These are phyloP conservation scores for Chlamydomonas schloesseri DNA, from an alignment of 139 green algal genomes.

Conservation along the genomic window DNA sequence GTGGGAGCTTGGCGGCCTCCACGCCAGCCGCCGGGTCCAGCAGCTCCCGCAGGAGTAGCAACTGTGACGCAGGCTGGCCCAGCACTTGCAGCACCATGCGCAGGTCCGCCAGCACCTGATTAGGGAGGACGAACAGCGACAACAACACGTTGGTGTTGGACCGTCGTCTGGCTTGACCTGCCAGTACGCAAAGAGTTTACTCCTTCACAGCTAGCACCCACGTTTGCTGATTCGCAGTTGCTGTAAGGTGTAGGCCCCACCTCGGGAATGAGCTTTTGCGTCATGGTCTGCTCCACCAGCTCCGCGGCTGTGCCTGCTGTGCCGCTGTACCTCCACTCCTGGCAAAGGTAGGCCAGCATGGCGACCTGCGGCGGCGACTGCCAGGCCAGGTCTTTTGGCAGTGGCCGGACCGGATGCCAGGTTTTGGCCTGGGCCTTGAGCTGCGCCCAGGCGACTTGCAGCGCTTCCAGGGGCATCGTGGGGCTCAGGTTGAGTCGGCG, in stretches of 20 bases:
- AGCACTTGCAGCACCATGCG: slow-evolving; percentile 25
- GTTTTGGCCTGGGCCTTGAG: slow-evolving; percentile 3
- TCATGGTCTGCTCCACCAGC: slow-evolving; percentile 1
- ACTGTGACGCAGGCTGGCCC: background rate
- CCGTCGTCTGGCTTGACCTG: background rate
- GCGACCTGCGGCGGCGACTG: background rate
- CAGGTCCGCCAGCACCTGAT: slow-evolving; percentile 22
- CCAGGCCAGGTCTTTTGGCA: slow-evolving; percentile 27
- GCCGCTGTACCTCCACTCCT: slow-evolving; percentile 20
- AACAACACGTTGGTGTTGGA: no score
- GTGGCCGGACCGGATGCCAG: slow-evolving; percentile 10
- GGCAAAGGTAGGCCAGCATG: slow-evolving; percentile 3
- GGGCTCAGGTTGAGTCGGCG: background rate
- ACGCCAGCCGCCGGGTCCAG: slow-evolving; percentile 15
- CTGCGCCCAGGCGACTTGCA: slow-evolving; percentile 10
- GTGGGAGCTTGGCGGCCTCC: background rate
- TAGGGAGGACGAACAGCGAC: no score
- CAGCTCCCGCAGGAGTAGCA: background rate
- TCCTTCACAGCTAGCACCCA: background rate
- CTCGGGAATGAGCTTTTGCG: slow-evolving; percentile 15
- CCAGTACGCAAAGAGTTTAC: background rate
- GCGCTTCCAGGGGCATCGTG: background rate
- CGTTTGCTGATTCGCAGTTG: background rate
- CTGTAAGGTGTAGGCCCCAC: background rate
- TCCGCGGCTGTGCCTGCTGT: slow-evolving; percentile 12